Percentiles rank a stretch among this genome's conserved stretches.
phyloP scores from a whole-genome alignment of 306 rosid species.

The Citrullus mucosospermus region DNA sequence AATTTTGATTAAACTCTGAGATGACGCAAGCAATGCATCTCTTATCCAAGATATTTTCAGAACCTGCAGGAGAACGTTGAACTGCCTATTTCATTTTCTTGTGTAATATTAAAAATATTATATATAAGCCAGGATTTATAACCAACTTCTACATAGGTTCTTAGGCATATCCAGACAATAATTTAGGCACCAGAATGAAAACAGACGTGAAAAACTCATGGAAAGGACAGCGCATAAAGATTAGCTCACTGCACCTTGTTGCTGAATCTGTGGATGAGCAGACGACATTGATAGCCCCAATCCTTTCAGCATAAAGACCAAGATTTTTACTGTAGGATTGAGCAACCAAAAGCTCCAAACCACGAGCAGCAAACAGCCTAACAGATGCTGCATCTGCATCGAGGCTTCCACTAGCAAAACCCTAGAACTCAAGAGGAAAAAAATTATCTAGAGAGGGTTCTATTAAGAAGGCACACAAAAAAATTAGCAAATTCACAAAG shows the following conservation, averaged over 20 bases:
- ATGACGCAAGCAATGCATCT: background rate
- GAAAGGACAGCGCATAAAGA: background rate
- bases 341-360: constrained; percentile 83
- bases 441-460: background rate
- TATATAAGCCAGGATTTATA: background rate
- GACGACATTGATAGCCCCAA: constrained; percentile 86
- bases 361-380: constrained; percentile 80
- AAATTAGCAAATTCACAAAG: background rate
- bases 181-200: background rate
- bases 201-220: background rate
- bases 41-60: background rate
- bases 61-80: background rate
- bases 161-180: background rate
- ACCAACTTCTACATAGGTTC: background rate
- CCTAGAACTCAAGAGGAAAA: constrained; percentile 27
- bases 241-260: constrained; percentile 37
- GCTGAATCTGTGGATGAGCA: constrained; percentile 82
- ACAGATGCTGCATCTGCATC: constrained; percentile 84
- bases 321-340: constrained; percentile 97
- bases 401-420: constrained; percentile 99
- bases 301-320: constrained; percentile 97
- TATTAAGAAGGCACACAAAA: background rate
- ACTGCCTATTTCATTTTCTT: background rate
- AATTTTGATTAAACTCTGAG: background rate
- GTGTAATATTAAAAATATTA: background rate